Evolutionary conservation across 2,329 filamentous ascomycete species (phyloP).

Genomic region (Talaromyces sp.): DNA sequence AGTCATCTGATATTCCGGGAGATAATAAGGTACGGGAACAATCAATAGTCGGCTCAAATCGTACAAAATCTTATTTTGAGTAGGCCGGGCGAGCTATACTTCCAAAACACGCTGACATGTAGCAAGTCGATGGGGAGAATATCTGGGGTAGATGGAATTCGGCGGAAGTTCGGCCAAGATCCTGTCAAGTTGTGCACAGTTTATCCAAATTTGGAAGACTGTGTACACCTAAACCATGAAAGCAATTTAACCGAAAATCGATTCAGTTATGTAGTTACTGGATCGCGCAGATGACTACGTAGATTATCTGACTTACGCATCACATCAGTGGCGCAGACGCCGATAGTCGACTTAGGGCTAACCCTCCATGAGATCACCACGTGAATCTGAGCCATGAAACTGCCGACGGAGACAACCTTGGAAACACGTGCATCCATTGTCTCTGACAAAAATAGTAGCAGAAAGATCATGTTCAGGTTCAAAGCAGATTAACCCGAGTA

Average conservation of each 20-base stretch:
- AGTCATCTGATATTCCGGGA: not conserved
- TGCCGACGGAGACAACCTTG: not conserved
- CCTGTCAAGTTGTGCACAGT: not conserved
- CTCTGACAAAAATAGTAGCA: constrained; percentile 1
- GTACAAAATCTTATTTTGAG: not conserved
- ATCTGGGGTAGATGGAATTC: not conserved
- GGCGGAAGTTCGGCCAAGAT: not conserved
- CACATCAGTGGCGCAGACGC: not conserved
- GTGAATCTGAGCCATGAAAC: not conserved
- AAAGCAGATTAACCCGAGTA: not conserved
- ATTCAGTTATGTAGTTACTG: not conserved
- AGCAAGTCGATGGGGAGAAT: not conserved
- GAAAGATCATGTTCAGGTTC: not conserved
- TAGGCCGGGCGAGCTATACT: not conserved
- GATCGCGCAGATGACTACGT: too few relatives aligned
- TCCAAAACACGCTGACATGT: not conserved
- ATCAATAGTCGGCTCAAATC: not conserved
- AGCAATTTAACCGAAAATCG: not conserved
- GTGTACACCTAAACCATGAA: not conserved
- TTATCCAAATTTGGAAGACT: not conserved
- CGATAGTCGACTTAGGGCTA: not conserved
- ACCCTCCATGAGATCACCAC: not conserved
- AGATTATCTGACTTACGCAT: not conserved
- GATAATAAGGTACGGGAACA: not conserved
- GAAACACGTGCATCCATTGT: not conserved